Evolutionary conservation across 1,284 basidiomycete species (phyloP).

Genomic region (Moniliella sp.): DNA sequence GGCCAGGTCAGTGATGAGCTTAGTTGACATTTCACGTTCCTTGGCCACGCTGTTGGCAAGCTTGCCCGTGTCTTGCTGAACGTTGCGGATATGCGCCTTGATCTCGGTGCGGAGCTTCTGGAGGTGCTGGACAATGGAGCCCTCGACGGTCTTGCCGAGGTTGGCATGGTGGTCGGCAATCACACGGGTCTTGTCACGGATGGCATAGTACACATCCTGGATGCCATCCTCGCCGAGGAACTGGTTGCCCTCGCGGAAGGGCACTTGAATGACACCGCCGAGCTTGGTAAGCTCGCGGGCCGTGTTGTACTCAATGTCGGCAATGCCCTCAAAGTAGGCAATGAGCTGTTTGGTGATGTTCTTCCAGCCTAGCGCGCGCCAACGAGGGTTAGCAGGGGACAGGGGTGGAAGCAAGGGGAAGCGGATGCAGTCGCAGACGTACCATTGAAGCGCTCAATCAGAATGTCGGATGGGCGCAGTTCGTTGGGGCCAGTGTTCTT

Average conservation of each 20-base stretch:
- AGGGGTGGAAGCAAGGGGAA: too few relatives aligned
- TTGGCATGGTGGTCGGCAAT: slow-evolving; percentile 94
- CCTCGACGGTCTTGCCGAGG: slow-evolving; percentile 82
- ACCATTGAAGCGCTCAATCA: slow-evolving; percentile 57
- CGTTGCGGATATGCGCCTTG: slow-evolving; percentile 86
- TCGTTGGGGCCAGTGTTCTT: slow-evolving; percentile 45
- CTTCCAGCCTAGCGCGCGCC: slow-evolving; percentile 61
- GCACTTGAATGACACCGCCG: slow-evolving; percentile 90
- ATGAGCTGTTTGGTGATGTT: slow-evolving; percentile 47
- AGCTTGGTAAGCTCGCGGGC: slow-evolving; percentile 84
- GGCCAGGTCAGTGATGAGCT: slow-evolving; percentile 66
- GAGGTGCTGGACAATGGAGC: slow-evolving; percentile 88
- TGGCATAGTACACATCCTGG: slow-evolving; percentile 75
- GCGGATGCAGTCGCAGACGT: slow-evolving; percentile 4
- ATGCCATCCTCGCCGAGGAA: slow-evolving; percentile 31
- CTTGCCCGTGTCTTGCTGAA: slow-evolving; percentile 93
- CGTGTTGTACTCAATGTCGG: slow-evolving; percentile 49
- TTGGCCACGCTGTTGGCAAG: slow-evolving; percentile 77
- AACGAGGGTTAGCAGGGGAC: not conserved
- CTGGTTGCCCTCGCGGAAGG: slow-evolving; percentile 68
- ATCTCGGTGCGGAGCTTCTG: slow-evolving; percentile 82
- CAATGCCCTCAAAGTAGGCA: slow-evolving; percentile 45
- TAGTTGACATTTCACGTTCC: slow-evolving; percentile 73
- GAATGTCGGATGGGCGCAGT: slow-evolving; percentile 76
- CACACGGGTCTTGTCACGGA: slow-evolving; percentile 68